Conservation (phyloP, 331 rosid genomes). For the Pyracantha coccinea region DNA sequence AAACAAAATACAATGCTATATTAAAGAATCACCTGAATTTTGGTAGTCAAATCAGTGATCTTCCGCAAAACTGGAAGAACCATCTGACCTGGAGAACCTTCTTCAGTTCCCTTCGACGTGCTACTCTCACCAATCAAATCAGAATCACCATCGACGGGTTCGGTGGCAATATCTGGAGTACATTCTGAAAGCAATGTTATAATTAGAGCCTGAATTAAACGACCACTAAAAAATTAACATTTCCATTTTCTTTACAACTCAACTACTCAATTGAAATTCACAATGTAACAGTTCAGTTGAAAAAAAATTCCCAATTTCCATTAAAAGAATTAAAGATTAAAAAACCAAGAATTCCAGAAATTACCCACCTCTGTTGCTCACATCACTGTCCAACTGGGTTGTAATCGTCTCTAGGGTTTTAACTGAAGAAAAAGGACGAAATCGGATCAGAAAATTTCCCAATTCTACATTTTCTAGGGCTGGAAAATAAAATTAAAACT, state of each 20-base stretch:
- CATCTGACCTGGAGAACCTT: slow-evolving; percentile 44
- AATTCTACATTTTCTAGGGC: neutral
- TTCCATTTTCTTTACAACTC: neutral
- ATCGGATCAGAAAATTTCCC: neutral
- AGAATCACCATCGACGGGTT: slow-evolving; percentile 23
- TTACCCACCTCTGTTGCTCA: slow-evolving; percentile 3
- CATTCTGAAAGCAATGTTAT: neutral
- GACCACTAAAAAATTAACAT: neutral
- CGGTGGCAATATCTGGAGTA: slow-evolving; percentile 23
- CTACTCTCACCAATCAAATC: slow-evolving; percentile 36
- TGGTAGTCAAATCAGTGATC: slow-evolving; percentile 47
- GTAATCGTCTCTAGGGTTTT: slow-evolving; percentile 4
- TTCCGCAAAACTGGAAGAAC: slow-evolving; percentile 76
- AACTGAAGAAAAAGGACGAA: neutral
- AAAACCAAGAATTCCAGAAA: neutral
- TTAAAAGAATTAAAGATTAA: too few relatives aligned
- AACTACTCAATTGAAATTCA: neutral
- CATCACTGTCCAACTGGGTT: neutral
- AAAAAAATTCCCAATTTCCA: neutral
- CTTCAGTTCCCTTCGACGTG: slow-evolving; percentile 32
- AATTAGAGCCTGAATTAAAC: neutral
- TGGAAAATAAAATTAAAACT: neutral
- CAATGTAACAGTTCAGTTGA: neutral
- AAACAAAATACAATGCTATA: too few relatives aligned
- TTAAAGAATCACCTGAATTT: slow-evolving; percentile 46